Evolutionary conservation across 805 yeast genomes (phyloP), one percentile per base, ranked within the genome.

Genomic region (Clavispora fructus): DNA sequence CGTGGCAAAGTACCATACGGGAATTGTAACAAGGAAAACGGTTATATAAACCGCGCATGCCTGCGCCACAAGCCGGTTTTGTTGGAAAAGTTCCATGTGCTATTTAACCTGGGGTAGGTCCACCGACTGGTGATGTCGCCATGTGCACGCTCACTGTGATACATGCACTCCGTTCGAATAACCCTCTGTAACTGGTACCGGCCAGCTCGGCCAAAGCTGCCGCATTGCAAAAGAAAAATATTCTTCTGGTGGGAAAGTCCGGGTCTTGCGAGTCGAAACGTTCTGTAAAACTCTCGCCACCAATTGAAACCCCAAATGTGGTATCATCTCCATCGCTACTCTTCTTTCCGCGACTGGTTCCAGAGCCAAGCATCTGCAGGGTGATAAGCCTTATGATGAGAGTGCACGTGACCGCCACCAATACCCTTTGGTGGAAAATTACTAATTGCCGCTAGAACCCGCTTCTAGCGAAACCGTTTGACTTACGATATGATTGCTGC

Each of bases 11-110:
- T 43, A 19, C n/a, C 51, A 52, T 26, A 59, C 43, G 1, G 71
- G 69, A 4, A 62, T 49, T 5, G 67, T 51, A 3, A 53, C 42
- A 28, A 60, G 27, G 35, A 51, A 64, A 6, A 59, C 56, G 10
- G 39, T 46, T 12, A 35, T 35, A 26, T 51, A 53, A 7, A 44
- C 31, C 26, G 12, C 25, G 25, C 37, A 8, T 23, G 37, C 37
- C 9, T 17, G 13, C 13, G n/a, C 25, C 37, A 33, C 37, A 7
- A 16, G 37, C 37, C 25, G 5, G 25, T 33, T 17, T 8, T 11
- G 37, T 9, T 7, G 23, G 37, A 33, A 10, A 16, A 33, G 13
- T 7, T 33, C 25, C 37, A 33, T 33, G 37, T 6, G 17, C 14
- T 29, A 6, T 7, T 14, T n/a, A 31, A 11, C 31, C 31, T 29